These are phyloP conservation scores for Nicotiana tomentosiformis DNA, from an alignment of 257 asterid species.

Conservation along the genomic window DNA sequence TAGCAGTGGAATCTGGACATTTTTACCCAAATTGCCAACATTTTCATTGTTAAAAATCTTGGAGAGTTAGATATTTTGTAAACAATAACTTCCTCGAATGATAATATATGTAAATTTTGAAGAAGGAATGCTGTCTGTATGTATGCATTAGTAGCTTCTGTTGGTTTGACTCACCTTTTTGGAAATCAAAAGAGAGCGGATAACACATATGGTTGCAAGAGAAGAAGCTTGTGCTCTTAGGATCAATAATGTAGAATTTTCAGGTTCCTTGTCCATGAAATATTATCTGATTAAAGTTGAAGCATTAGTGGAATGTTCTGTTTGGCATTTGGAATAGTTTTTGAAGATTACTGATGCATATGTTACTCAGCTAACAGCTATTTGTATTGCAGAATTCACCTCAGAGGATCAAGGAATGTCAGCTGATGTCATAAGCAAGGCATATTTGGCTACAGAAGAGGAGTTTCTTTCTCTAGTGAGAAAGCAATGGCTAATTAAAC, in stretches of 20 bases:
- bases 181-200: neutral
- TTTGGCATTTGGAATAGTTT: neutral
- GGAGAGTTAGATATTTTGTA: neutral
- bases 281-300: neutral
- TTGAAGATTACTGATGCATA: slow-evolving; percentile 20
- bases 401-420: slow-evolving; percentile 23
- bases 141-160: neutral
- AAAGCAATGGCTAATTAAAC: slow-evolving; percentile 16
- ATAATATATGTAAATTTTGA: neutral
- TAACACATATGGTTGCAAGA: neutral
- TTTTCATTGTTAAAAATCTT: neutral
- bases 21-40: neutral
- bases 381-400: slow-evolving; percentile 22
- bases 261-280: neutral
- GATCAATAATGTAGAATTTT: neutral
- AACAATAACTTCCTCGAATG: neutral
- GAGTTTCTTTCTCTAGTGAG: slow-evolving; percentile 21
- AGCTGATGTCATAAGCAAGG: slow-evolving; percentile 21
- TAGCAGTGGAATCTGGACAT: neutral
- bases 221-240: neutral
- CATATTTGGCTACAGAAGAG: slow-evolving; percentile 26
- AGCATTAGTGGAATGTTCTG: neutral
- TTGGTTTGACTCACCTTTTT: neutral
- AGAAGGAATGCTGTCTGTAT: neutral
- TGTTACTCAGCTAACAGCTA: slow-evolving; percentile 29